Conservation (phyloP, 2,329 filamentous ascomycete species). For the Pseudocercospora vitis region DNA sequence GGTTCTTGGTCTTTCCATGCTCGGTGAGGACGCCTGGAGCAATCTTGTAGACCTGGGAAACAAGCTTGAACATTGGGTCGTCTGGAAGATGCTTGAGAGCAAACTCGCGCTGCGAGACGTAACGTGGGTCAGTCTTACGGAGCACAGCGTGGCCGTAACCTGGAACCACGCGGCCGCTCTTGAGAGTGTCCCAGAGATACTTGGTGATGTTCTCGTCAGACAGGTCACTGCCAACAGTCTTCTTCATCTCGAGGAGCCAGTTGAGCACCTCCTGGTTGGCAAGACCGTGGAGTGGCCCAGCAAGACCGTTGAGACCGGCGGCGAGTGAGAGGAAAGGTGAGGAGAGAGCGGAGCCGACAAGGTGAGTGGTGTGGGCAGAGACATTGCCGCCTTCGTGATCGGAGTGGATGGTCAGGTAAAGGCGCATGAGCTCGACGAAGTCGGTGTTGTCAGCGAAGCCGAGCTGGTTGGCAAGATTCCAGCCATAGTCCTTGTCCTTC, state of each 20-base stretch:
- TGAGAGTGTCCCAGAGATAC: constrained; percentile 98
- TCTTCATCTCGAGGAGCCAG: constrained; percentile 99
- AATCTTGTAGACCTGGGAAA: constrained; percentile 99
- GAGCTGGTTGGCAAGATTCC: constrained; percentile 99
- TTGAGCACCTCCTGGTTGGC: constrained; percentile 99
- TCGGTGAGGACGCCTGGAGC: constrained; percentile 95
- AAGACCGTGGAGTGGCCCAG: constrained; percentile 95
- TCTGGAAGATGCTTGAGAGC: constrained; percentile 90
- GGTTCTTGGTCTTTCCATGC: constrained; percentile 99
- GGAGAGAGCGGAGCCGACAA: constrained; percentile 94
- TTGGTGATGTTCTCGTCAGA: constrained; percentile 96
- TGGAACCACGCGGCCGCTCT: constrained; percentile 91
- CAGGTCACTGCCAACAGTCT: constrained; percentile 85
- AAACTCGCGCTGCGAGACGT: constrained; percentile 97
- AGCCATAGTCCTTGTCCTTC: constrained; percentile 99
- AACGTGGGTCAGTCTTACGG: constrained; percentile 99
- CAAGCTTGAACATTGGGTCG: constrained; percentile 99
- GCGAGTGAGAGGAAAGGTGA: constrained; percentile 96
- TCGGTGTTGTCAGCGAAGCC: constrained; percentile 93
- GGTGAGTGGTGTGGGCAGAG: constrained; percentile 95
- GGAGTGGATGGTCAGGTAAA: constrained; percentile 99
- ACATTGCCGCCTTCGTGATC: constrained; percentile 99
- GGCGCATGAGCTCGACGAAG: constrained; percentile 96
- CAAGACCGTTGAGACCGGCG: constrained; percentile 96
- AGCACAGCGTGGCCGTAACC: constrained; percentile 99